Evolutionary conservation across 192 early-diverging fungal species (phyloP).

Genomic region (Mortierella claussenii): DNA sequence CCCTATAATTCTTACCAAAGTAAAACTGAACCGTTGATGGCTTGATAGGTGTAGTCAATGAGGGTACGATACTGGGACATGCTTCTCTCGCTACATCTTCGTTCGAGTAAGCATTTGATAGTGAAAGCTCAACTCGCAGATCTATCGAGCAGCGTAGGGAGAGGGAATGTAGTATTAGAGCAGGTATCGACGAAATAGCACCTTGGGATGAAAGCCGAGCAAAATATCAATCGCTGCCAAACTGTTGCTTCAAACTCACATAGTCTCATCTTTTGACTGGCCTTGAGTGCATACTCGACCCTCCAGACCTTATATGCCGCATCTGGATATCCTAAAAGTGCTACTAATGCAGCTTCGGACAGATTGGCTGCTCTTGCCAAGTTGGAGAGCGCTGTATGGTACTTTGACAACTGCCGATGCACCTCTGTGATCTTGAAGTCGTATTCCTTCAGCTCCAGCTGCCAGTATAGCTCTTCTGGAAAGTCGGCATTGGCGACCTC

Average conservation of each 20-base stretch:
- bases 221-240: no score
- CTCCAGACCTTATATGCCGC: constrained; percentile 49
- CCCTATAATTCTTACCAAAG: constrained; percentile 39
- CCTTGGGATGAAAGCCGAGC: no score
- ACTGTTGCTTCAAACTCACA: constrained; percentile 36
- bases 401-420: constrained; percentile 18
- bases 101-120: constrained; percentile 38
- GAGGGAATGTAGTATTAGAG: no score
- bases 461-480: constrained; percentile 48
- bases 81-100: constrained; percentile 35
- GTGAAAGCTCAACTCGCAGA: constrained; percentile 38
- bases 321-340: constrained; percentile 42
- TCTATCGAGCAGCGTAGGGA: constrained; percentile 4
- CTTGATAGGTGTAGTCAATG: constrained; percentile 20
- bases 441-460: constrained; percentile 44
- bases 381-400: constrained; percentile 26
- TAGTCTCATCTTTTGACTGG: constrained; percentile 42
- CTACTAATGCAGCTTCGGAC: constrained; percentile 43
- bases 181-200: no score
- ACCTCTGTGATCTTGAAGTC: constrained; percentile 32
- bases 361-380: constrained; percentile 43
- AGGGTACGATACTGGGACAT: constrained; percentile 20
- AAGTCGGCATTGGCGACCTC: constrained; percentile 44
- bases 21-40: constrained; percentile 15
- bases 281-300: constrained; percentile 46